Evolutionary conservation across 257 asterid species (phyloP).

Genomic region (Mitragyna speciosa): DNA sequence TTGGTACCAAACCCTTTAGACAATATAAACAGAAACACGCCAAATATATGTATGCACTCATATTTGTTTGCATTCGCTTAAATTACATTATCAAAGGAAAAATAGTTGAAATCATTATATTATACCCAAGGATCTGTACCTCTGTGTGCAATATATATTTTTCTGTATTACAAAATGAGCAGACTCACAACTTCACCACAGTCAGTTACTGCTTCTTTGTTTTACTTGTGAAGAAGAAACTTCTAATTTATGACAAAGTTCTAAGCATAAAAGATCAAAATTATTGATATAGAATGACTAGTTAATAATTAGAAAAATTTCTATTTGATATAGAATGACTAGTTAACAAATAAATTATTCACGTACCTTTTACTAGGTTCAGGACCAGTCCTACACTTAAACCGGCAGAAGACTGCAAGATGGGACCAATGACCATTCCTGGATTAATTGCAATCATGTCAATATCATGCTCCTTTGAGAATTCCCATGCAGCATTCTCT

Average conservation of each 20-base stretch:
- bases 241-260: too few relatives aligned
- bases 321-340: background rate
- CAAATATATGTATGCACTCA: background rate
- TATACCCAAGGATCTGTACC: background rate
- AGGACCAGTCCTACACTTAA: background rate
- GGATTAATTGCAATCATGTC: slow-evolving; percentile 60
- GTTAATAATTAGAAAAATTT: background rate
- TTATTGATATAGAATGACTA: background rate
- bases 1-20: background rate
- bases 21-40: background rate
- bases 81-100: background rate
- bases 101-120: background rate
- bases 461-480: slow-evolving; percentile 46
- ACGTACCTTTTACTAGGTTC: slow-evolving; percentile 6
- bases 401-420: slow-evolving; percentile 41
- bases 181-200: background rate
- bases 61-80: too few relatives aligned
- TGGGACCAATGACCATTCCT: slow-evolving; percentile 58
- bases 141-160: too few relatives aligned
- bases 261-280: background rate
- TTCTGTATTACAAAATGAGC: background rate
- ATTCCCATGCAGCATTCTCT: slow-evolving; percentile 61
- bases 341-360: background rate
- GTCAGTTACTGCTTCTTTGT: background rate
- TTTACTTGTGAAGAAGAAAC: background rate